Evolutionary conservation across 495 filamentous ascomycete genomes (phyloP).

Genomic region (Xylaria intraflava): DNA sequence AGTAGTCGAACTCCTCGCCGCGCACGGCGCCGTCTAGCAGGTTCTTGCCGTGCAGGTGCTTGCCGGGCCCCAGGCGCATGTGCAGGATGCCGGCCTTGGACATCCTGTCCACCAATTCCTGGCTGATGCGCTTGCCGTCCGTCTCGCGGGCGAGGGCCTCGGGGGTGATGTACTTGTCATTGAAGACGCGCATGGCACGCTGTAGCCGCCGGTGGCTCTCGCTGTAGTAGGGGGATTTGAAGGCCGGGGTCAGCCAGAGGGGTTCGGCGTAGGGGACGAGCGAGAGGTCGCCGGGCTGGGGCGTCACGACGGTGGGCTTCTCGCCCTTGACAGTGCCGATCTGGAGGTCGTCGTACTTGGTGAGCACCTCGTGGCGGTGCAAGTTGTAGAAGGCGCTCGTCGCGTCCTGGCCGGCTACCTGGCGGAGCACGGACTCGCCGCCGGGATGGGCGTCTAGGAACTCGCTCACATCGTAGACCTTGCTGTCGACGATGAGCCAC

Average conservation of each 20-base stretch:
- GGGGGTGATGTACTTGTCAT: slow-evolving; percentile 60
- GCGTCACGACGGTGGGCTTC: slow-evolving; percentile 65
- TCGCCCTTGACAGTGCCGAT: slow-evolving; percentile 71
- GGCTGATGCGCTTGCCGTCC: slow-evolving; percentile 66
- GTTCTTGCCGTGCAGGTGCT: slow-evolving; percentile 65
- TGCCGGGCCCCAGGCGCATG: slow-evolving; percentile 79
- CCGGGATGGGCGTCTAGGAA: slow-evolving; percentile 90
- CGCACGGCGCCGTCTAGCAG: slow-evolving; percentile 64
- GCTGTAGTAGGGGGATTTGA: slow-evolving; percentile 77
- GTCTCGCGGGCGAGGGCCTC: slow-evolving; percentile 75
- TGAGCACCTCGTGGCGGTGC: slow-evolving; percentile 81
- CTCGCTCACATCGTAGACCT: slow-evolving; percentile 88
- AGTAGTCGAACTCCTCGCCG: slow-evolving; percentile 80
- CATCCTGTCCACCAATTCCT: slow-evolving; percentile 74
- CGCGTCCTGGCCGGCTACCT: slow-evolving; percentile 78
- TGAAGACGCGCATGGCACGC: slow-evolving; percentile 67
- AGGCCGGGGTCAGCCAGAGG: slow-evolving; percentile 70
- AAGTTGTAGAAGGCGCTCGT: slow-evolving; percentile 90
- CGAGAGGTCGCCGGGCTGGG: slow-evolving; percentile 62
- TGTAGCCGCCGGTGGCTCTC: slow-evolving; percentile 67
- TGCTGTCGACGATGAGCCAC: slow-evolving; percentile 82
- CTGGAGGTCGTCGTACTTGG: slow-evolving; percentile 67
- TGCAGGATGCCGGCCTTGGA: slow-evolving; percentile 64
- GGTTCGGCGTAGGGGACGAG: slow-evolving; percentile 76
- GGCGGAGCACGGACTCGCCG: slow-evolving; percentile 73